Conservation (phyloP, 176 grass and related monocot genomes). For the Aegilops bicornis region DNA sequence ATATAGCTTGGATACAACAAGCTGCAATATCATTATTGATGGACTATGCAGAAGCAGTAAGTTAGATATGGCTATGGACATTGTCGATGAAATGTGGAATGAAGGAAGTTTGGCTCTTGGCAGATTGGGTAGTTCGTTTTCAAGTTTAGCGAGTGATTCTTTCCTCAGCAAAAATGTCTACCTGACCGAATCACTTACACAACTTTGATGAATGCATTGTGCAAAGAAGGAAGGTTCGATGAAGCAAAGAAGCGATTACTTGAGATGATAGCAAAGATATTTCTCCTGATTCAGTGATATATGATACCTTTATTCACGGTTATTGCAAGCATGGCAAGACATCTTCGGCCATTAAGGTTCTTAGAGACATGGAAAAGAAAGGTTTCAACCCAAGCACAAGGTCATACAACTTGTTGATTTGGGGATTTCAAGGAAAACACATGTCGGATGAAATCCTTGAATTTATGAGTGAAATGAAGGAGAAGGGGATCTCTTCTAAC, state of each 20-base stretch:
- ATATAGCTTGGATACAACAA: constrained; percentile 64
- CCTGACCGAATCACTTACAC: constrained; percentile 88
- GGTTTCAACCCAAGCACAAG: constrained; percentile 75
- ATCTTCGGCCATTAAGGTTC: constrained; percentile 72
- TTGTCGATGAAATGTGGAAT: constrained; percentile 88
- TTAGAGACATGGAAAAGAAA: constrained; percentile 95
- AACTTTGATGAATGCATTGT: constrained; percentile 69
- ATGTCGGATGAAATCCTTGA: constrained; percentile 77
- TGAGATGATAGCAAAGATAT: constrained; percentile 85
- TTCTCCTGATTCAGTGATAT: constrained; percentile 73
- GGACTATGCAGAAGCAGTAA: constrained; percentile 75
- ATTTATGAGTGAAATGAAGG: constrained; percentile 82
- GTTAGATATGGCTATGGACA: constrained; percentile 79
- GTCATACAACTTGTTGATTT: constrained; percentile 91
- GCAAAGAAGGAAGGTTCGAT: constrained; percentile 64
- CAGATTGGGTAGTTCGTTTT: constrained; percentile 71
- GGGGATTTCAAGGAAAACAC: constrained; percentile 67
- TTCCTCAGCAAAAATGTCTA: constrained; percentile 52
- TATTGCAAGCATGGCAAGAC: constrained; percentile 87
- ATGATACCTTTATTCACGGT: constrained; percentile 76
- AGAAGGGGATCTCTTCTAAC: constrained; percentile 63
- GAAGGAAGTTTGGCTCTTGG: constrained; percentile 81
- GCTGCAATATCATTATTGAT: constrained; percentile 92
- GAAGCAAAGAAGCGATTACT: constrained; percentile 83
- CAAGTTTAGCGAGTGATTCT: constrained; percentile 52